These are phyloP conservation scores for Pseudopyrenochaeta lycopersici DNA, from an alignment of 2,329 filamentous ascomycete species.

Conservation along the genomic window DNA sequence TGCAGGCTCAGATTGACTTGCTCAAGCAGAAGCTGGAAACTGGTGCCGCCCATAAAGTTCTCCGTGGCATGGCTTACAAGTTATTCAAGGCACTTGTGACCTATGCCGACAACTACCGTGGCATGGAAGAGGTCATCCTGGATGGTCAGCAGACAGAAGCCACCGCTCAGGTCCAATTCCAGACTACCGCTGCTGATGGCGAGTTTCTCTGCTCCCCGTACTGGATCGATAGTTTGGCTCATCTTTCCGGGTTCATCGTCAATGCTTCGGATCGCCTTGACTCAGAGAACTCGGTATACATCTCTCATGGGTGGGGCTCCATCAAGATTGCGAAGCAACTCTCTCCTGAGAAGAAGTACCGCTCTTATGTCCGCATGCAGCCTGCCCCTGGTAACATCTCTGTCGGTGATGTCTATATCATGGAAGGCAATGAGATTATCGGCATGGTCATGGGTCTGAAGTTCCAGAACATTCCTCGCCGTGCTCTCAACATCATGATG, in stretches of 20 bases:
- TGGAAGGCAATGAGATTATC: constrained; percentile 67
- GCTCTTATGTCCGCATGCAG: constrained; percentile 70
- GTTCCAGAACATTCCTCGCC: constrained; percentile 73
- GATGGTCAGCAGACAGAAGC: constrained; percentile 65
- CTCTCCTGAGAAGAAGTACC: constrained; percentile 62
- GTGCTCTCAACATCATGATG: constrained; percentile 71
- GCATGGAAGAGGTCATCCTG: constrained; percentile 67
- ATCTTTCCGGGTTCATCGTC: constrained; percentile 68
- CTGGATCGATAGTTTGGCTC: constrained; percentile 67
- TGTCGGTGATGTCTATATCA: constrained; percentile 68
- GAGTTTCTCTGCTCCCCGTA: constrained; percentile 67
- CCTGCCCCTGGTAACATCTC: constrained; percentile 63
- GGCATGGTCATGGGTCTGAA: constrained; percentile 69
- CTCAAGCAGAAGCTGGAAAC: constrained; percentile 72
- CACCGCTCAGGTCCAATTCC: constrained; percentile 63
- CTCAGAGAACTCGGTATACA: constrained; percentile 67
- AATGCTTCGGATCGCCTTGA: constrained; percentile 67
- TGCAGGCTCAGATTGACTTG: constrained; percentile 66
- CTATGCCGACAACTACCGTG: constrained; percentile 65
- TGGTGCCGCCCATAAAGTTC: constrained; percentile 75
- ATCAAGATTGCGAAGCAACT: constrained; percentile 66
- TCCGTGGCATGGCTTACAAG: constrained; percentile 81
- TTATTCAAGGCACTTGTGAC: constrained; percentile 68
- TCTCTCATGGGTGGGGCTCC: constrained; percentile 69
- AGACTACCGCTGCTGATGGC: constrained; percentile 62